phyloP scores from a whole-genome alignment of 1,139 yeast species.

The Sugiyamaella japonica region DNA sequence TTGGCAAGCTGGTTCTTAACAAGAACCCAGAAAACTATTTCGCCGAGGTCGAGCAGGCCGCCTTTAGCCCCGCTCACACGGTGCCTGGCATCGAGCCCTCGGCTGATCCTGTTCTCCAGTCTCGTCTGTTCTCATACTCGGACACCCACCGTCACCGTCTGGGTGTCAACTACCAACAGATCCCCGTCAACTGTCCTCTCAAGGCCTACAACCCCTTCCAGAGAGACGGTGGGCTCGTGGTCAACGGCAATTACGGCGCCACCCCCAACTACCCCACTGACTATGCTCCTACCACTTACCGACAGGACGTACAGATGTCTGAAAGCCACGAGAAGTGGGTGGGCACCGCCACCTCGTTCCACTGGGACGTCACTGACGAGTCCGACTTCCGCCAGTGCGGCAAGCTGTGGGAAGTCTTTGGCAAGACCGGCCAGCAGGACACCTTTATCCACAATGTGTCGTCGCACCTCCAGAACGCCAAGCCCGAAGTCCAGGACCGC shows the following conservation, averaged over 20 bases:
- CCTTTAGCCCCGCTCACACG: slow-evolving; percentile 79
- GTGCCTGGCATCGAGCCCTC: slow-evolving; percentile 84
- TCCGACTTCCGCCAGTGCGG: slow-evolving; percentile 66
- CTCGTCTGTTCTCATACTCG: slow-evolving; percentile 80
- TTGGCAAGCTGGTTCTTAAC: slow-evolving; percentile 68
- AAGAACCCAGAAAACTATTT: slow-evolving; percentile 75
- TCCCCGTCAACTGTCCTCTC: slow-evolving; percentile 65
- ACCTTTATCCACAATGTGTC: slow-evolving; percentile 84
- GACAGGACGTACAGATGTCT: slow-evolving; percentile 40
- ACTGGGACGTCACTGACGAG: slow-evolving; percentile 72
- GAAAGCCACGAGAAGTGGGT: slow-evolving; percentile 81
- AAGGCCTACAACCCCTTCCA: slow-evolving; percentile 45
- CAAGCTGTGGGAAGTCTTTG: slow-evolving; percentile 65
- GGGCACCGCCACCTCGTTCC: slow-evolving; percentile 86
- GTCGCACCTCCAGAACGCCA: slow-evolving; percentile 68
- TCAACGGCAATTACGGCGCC: slow-evolving; percentile 75
- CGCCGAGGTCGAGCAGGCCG: slow-evolving; percentile 81
- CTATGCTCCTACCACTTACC: slow-evolving; percentile 53
- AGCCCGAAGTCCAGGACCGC: slow-evolving; percentile 73
- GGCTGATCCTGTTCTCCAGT: slow-evolving; percentile 85
- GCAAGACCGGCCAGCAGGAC: slow-evolving; percentile 64
- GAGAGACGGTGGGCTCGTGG: slow-evolving; percentile 86
- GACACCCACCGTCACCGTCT: slow-evolving; percentile 75
- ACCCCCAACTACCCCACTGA: slow-evolving; percentile 63
- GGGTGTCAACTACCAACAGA: slow-evolving; percentile 69